phyloP scores from a whole-genome alignment of 768 basidiomycete genomes.

The Termitomyces sp. region DNA sequence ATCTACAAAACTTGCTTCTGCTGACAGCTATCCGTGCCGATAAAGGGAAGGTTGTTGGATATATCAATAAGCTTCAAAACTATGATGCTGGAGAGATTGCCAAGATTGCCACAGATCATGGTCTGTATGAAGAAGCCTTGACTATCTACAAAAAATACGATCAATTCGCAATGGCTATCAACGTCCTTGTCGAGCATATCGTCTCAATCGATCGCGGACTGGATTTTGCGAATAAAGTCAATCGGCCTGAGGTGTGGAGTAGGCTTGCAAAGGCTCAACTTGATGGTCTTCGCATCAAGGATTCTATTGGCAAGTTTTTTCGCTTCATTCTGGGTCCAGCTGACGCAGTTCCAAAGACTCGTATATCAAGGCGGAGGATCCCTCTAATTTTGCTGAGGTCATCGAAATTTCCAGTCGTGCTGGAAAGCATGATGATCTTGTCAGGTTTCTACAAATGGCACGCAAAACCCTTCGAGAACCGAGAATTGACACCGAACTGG shows the following conservation, averaged over 20 bases:
- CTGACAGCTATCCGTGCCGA: constrained; percentile 96
- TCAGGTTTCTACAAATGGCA: constrained; percentile 97
- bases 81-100: constrained; percentile 95
- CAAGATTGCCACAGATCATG: constrained; percentile 93
- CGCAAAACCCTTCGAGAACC: constrained; percentile 96
- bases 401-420: constrained; percentile 95
- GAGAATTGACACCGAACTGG: constrained; percentile 95
- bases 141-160: constrained; percentile 98
- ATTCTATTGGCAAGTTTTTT: constrained; percentile 76
- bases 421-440: constrained; percentile 88
- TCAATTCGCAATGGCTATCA: constrained; percentile 93
- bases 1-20: constrained; percentile 91
- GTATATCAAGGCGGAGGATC: constrained; percentile 96
- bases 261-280: constrained; percentile 97
- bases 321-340: not conserved
- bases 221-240: constrained; percentile 94
- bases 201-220: constrained; percentile 95
- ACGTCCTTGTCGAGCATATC: constrained; percentile 96
- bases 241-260: constrained; percentile 96
- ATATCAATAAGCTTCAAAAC: constrained; percentile 95
- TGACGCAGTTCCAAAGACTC: constrained; percentile 52
- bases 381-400: constrained; percentile 90
- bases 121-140: constrained; percentile 92
- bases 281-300: constrained; percentile 96
- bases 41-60: constrained; percentile 96